A percentile compares a stretch with the other conserved stretches of the same genome.
Conservation (phyloP, 2,329 filamentous ascomycete genomes). For the Intubia oerlemansii region DNA sequence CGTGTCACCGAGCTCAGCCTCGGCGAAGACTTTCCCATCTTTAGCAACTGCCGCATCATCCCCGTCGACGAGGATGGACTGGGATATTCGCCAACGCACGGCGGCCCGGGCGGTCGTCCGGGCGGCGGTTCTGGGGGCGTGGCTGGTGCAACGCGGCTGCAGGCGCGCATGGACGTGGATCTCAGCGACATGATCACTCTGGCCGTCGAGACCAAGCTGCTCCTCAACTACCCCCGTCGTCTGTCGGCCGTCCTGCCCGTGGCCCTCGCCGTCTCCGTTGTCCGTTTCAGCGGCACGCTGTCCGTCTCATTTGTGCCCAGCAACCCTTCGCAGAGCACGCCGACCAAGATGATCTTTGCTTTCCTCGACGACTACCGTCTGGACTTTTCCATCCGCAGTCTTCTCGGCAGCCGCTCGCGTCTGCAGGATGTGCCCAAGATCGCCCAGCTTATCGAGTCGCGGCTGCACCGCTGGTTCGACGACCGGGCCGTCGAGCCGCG, state of each 20-base stretch:
- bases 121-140: conserved; percentile 16
- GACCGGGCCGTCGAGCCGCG: conserved; percentile 68
- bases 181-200: conserved; percentile 89
- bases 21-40: conserved; percentile 94
- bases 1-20: conserved; percentile 82
- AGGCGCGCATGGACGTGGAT: conserved; percentile 94
- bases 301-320: conserved; percentile 82
- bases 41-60: conserved; percentile 93
- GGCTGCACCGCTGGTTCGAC: conserved; percentile 73
- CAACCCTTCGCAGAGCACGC: conserved; percentile 43
- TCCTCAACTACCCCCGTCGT: conserved; percentile 87
- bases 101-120: neutral
- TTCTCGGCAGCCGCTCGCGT: conserved; percentile 59
- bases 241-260: conserved; percentile 79
- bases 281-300: conserved; percentile 84
- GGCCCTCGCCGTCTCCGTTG: conserved; percentile 74
- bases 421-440: conserved; percentile 79
- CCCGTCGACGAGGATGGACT: conserved; percentile 66
- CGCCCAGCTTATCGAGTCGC: conserved; percentile 59
- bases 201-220: conserved; percentile 79
- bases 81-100: conserved; percentile 19
- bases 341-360: conserved; percentile 83
- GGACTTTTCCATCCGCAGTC: conserved; percentile 60
- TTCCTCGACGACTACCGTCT: conserved; percentile 78
- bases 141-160: conserved; percentile 43